Conservation (phyloP, 2,329 filamentous ascomycete genomes). For the Fusarium sororula region DNA sequence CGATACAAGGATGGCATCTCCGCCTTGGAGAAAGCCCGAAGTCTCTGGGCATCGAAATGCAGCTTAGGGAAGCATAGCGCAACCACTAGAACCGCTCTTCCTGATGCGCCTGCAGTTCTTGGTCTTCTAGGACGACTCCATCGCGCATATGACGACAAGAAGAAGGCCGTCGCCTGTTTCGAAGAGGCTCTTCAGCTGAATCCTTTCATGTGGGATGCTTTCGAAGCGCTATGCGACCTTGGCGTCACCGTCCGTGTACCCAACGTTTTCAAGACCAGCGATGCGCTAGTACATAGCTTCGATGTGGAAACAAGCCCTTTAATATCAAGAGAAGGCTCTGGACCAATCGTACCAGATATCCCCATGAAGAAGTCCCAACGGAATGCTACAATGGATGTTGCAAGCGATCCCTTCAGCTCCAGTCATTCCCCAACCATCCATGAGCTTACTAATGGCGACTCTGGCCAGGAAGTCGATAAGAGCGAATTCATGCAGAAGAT, state of each 20-base stretch:
- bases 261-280: constrained; percentile 85
- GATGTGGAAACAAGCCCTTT: constrained; percentile 46
- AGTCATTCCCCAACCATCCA: constrained; percentile 53
- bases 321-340: constrained; percentile 50
- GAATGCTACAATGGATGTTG: constrained; percentile 48
- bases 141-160: constrained; percentile 81
- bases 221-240: constrained; percentile 87
- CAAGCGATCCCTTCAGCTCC: constrained; percentile 62
- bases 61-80: constrained; percentile 86
- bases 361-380: constrained; percentile 55
- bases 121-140: constrained; percentile 90
- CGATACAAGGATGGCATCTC: constrained; percentile 82
- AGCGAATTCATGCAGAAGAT: constrained; percentile 67
- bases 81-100: constrained; percentile 75
- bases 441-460: constrained; percentile 54
- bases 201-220: constrained; percentile 98
- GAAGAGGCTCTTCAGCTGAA: constrained; percentile 90
- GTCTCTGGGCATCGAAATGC: constrained; percentile 78
- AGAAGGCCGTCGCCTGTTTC: constrained; percentile 85
- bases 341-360: constrained; percentile 51
- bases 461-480: constrained; percentile 55
- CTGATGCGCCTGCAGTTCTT: constrained; percentile 84
- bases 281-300: constrained; percentile 59
- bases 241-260: constrained; percentile 81
- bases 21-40: constrained; percentile 82